phyloP scores from a whole-genome alignment of 805 yeast species.

The Kodamaea kaohsiungensis region DNA sequence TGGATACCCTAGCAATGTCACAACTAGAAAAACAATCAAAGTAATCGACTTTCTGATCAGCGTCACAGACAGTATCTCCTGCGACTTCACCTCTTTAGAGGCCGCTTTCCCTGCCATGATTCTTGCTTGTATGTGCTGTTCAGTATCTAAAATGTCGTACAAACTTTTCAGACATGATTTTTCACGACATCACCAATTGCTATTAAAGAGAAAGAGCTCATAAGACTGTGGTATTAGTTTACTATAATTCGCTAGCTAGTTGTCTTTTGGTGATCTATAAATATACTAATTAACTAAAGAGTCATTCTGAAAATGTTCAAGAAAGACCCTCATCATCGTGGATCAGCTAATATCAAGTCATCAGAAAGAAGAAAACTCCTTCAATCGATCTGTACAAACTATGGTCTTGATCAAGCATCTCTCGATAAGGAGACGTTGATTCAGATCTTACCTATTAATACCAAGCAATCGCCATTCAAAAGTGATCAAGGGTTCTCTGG shows the following conservation, averaged over 20 bases:
- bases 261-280: too few species aligned
- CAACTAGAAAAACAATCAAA: constrained; percentile 16
- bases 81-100: constrained; percentile 3
- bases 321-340: constrained; percentile 52
- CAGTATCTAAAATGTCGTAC: neutral
- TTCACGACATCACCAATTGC: neutral
- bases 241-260: too few species aligned
- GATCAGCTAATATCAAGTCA: constrained; percentile 75
- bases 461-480: constrained; percentile 65
- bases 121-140: neutral
- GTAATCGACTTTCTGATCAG: constrained; percentile 14
- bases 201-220: neutral
- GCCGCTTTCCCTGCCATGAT: constrained; percentile 1
- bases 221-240: neutral
- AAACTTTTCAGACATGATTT: neutral
- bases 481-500: constrained; percentile 56
- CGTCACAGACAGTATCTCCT: constrained; percentile 8
- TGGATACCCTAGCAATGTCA: constrained; percentile 23
- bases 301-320: constrained; percentile 20
- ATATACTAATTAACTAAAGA: neutral
- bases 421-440: constrained; percentile 44
- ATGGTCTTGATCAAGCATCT: constrained; percentile 37
- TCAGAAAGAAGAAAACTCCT: constrained; percentile 71
- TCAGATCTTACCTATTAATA: constrained; percentile 48
- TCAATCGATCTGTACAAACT: constrained; percentile 41